Percentiles rank a stretch among this genome's conserved stretches.
These are phyloP conservation scores for Mycena floridula DNA, from an alignment of 768 basidiomycete genomes.

Conservation along the genomic window DNA sequence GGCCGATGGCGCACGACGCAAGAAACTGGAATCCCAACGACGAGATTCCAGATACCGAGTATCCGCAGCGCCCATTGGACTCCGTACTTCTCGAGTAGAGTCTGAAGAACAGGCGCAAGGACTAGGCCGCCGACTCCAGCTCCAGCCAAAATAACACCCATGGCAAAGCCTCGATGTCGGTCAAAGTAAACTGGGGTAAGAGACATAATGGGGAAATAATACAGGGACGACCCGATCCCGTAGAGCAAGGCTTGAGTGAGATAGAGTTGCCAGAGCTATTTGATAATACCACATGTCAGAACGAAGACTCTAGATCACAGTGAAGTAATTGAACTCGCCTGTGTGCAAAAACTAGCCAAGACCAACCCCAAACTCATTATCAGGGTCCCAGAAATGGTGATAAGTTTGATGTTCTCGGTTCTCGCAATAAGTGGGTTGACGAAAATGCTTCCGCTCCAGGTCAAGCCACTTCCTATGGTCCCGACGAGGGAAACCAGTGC, in stretches of 20 bases:
- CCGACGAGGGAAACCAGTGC: slow-evolving; percentile 35
- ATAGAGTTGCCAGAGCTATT: too few species aligned
- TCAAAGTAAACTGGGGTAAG: slow-evolving; percentile 38
- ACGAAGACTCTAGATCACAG: too few species aligned
- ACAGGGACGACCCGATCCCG: slow-evolving; percentile 35
- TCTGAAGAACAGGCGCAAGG: too few species aligned
- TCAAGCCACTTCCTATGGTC: too few species aligned
- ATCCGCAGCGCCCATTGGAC: too few species aligned
- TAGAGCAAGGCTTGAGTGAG: slow-evolving; percentile 36
- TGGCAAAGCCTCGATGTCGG: too few species aligned
- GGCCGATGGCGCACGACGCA: too few species aligned
- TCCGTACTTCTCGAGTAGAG: too few species aligned
- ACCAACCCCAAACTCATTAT: slow-evolving; percentile 38
- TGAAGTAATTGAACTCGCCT: slow-evolving; percentile 15
- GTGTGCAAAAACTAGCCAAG: slow-evolving; percentile 31
- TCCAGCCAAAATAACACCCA: slow-evolving; percentile 36
- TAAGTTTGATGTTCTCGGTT: slow-evolving; percentile 23
- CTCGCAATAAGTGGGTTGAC: slow-evolving; percentile 33
- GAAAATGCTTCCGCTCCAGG: slow-evolving; percentile 38
- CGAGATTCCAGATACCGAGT: too few species aligned
- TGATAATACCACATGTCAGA: neutral
- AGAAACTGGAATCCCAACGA: slow-evolving; percentile 30
- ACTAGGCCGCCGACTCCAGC: slow-evolving; percentile 38
- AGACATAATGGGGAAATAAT: slow-evolving; percentile 38
- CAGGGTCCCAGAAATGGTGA: slow-evolving; percentile 29